Percentiles rank a stretch among this genome's conserved stretches.
phyloP scores from a whole-genome alignment of 176 grass and related monocot species.

The Aegilops sharonensis region DNA sequence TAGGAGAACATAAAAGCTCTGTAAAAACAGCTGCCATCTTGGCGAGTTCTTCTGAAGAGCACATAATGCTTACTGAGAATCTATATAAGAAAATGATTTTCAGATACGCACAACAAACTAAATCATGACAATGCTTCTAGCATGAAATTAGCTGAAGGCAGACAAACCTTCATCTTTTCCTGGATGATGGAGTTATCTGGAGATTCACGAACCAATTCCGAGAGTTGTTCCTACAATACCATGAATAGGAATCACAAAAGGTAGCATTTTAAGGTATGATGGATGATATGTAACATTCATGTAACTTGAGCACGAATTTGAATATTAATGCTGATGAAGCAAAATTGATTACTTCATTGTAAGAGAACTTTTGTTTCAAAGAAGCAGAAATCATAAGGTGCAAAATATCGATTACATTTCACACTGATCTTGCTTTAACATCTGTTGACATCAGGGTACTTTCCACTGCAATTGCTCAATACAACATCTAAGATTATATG shows the following conservation, averaged over 20 bases:
- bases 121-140: neutral
- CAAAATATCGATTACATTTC: neutral
- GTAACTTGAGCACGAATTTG: neutral
- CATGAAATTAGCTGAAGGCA: neutral
- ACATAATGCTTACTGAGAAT: conserved; percentile 25
- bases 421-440: neutral
- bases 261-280: neutral
- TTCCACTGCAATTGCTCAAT: neutral
- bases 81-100: conserved; percentile 7
- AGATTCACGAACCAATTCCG: neutral
- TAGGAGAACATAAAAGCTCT: conserved; percentile 31
- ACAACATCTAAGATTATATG: neutral
- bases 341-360: neutral
- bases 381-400: neutral
- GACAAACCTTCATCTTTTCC: conserved; percentile 30
- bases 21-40: conserved; percentile 31
- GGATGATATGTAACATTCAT: neutral
- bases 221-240: neutral
- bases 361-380: neutral
- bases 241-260: neutral
- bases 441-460: neutral
- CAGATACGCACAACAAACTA: neutral
- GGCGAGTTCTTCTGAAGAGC: conserved; percentile 13
- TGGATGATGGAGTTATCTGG: neutral
- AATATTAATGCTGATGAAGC: neutral